phyloP scores from a whole-genome alignment of 1,284 basidiomycete genomes.

The Ceratobasidium sp. region DNA sequence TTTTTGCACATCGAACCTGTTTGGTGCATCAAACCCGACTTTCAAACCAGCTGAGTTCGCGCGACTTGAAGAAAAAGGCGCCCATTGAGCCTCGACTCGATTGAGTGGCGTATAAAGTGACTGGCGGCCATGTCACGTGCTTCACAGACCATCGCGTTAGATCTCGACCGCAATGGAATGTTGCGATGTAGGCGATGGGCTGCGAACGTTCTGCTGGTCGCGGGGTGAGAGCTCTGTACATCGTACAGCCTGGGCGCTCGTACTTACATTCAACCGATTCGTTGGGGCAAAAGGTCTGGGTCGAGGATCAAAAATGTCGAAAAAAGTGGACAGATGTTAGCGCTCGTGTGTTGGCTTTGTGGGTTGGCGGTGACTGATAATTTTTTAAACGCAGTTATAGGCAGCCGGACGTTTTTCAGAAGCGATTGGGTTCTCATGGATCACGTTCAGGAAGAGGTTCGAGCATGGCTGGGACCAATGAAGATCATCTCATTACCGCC shows the following conservation, averaged over 20 bases:
- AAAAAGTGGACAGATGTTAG: background rate
- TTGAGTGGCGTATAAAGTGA: no score
- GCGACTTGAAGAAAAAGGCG: no score
- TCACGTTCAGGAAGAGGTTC: background rate
- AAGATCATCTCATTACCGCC: background rate
- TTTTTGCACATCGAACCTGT: no score
- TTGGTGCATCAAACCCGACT: no score
- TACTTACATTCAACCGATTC: no score
- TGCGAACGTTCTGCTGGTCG: background rate
- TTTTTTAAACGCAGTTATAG: background rate
- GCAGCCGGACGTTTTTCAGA: background rate
- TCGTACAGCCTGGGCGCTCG: background rate
- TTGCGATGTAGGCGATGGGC: conserved; percentile 37
- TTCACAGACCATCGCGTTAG: background rate
- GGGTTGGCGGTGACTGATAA: background rate
- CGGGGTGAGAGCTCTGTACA: background rate
- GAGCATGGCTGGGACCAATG: background rate
- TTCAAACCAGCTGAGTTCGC: no score
- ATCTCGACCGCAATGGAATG: conserved; percentile 39
- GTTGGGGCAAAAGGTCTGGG: background rate
- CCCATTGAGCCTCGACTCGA: no score
- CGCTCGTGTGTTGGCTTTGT: no score
- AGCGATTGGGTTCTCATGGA: background rate
- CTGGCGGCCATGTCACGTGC: background rate
- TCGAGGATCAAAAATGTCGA: conserved; percentile 5